phyloP scores from a whole-genome alignment of 805 yeast species.

The Candida rishiriensis region DNA sequence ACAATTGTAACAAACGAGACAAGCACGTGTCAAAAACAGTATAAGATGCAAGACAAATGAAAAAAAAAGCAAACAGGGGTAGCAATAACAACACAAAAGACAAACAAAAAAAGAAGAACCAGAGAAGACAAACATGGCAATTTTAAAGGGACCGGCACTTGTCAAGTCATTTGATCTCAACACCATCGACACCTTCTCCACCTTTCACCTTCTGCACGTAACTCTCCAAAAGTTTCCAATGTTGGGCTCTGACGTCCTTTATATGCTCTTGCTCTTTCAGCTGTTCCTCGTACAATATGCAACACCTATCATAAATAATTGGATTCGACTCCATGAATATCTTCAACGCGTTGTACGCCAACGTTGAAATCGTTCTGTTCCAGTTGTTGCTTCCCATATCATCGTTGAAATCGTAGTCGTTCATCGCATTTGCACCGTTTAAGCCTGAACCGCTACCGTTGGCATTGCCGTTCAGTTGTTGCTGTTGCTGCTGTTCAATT shows the following conservation, averaged over 20 bases:
- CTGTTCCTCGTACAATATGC: conserved; percentile 78
- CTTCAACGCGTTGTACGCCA: conserved; percentile 87
- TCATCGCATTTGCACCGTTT: not conserved
- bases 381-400: conserved; percentile 54
- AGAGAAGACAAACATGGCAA: not conserved
- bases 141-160: too few relatives aligned
- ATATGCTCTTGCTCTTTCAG: conserved; percentile 67
- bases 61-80: not conserved
- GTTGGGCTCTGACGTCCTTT: conserved; percentile 56
- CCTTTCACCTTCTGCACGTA: conserved; percentile 40
- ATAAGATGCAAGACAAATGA: too few relatives aligned
- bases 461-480: conserved; percentile 1
- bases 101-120: not conserved
- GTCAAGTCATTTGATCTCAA: conserved; percentile 41
- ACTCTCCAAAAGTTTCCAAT: conserved; percentile 67
- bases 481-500: conserved; percentile 25
- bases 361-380: conserved; percentile 89
- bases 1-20: not conserved
- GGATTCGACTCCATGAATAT: conserved; percentile 92
- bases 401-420: conserved; percentile 34
- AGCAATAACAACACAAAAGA: not conserved
- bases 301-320: conserved; percentile 85
- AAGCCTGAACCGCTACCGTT: not conserved
- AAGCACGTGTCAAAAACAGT: too few relatives aligned
- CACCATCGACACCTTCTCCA: conserved; percentile 40